Evolutionary conservation across 331 rosid genomes (phyloP), one percentile per base, ranked within the genome.

Genomic region (Stylosanthes scabra): DNA sequence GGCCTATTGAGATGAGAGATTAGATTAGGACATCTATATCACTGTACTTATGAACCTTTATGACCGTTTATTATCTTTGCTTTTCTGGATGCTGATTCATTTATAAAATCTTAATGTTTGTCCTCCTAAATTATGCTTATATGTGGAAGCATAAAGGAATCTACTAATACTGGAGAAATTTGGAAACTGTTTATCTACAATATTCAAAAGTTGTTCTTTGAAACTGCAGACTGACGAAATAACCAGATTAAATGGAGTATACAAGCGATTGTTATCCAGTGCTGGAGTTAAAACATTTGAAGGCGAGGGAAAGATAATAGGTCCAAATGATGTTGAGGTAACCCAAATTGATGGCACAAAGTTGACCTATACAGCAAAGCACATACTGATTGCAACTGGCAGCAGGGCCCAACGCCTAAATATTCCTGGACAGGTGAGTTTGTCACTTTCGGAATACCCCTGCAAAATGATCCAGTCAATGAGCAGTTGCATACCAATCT

Each of bases 311-410:
- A 94, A 64, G 88, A 46, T 94, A 66, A 96, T 78, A 57, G 88
- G 97, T 77, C 97, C 96, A 47, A 86, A 94, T 83, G 99, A 94
- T 75, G 97, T 94, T 83, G 97, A 91, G 92, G 93, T 94, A 81
- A 94, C 93, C 59, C 99, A 94, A 74, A 82, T 94, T 66, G 99
- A 94, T 90, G 97, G 99, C 67, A 94, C 99, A 78, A 94, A 91
- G 79, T 63, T 94, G 85, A 80, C 93, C 70, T 94, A 85, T 80
- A 75, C 97, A 56, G 99, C 99, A 11, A 91, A 87, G 75, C 96
- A 91, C 82, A 91, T 94, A 67, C 77, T 94, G 82, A 86, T 94
- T 89, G 93, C 99, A 68, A 94, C 99, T 83, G 99, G 99, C 10
- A 46, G 99, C 74, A 87, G 97, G 86, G 99, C 99, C 51, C 88